Base-by-base conservation (phyloP, 345 rosid genomes). In the Hibiscus syriacus region DNA sequence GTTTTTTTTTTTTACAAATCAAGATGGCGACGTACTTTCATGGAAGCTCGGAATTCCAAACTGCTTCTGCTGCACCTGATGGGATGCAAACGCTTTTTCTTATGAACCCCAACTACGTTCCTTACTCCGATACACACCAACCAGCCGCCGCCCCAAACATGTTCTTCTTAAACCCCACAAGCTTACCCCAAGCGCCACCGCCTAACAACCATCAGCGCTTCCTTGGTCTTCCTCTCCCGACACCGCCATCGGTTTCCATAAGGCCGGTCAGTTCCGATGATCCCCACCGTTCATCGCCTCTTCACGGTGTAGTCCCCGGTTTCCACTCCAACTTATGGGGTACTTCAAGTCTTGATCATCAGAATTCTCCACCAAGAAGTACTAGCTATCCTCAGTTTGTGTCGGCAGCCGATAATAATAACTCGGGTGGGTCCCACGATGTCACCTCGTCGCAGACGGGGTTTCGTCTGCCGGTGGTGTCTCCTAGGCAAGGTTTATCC, bases 401-500 rank as follows among this genome's bases (percentile, higher is more conserved):
- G 41, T 65, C 77, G 57, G 69, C 64, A 34, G 67, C 50, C 5
- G 49, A 60, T 34, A 48, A 64, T 3, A 55, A 45, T 2, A 58
- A 53, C 23, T 20, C 69, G 41, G 56, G 70, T 57, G 71, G 64
- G 60, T n/a, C 55, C 62, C 60, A 39, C 30, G 72, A 64, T 5
- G 52, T 62, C 8, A 60, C 72, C 12, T 55, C 72, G 6, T 32
- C 73, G 46, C 72, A 56, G 30, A n/a, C 68, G 65, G 80, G 58
- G 20, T 60, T 67, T 13, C 73, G 43, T 26, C 72, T 64, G 45
- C 77, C 68, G 32, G 32, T 70, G 58, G 64, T 57, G 45, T 72
- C 77, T 3, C 70, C 80, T 1, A 70, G 80, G 75, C 88, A 80
- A 56, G 85, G 82, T 3, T 70, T 84, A 59, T 84, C 85, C 3